Percentiles rank a stretch among this genome's conserved stretches.
Evolutionary conservation across 2,329 filamentous ascomycete genomes (phyloP).

Genomic region (Fusarium albosuccineum): DNA sequence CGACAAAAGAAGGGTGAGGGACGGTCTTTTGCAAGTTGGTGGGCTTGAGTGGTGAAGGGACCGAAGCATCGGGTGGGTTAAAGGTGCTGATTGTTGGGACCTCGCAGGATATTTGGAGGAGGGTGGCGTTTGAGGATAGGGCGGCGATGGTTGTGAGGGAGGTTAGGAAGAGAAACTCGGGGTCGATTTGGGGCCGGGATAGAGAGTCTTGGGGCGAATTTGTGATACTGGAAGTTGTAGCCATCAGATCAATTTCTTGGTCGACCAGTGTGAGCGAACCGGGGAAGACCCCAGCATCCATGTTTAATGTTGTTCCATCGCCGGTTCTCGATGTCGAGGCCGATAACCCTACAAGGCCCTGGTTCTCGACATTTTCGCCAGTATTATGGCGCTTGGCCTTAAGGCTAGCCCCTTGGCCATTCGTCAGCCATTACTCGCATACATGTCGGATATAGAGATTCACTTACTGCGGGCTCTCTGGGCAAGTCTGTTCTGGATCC

Average conservation of each 20-base stretch:
- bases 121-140: neutral
- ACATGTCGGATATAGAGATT: neutral
- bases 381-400: neutral
- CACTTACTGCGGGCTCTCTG: constrained; percentile 32
- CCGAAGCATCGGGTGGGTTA: neutral
- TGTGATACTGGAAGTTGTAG: fast-evolving
- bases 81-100: neutral
- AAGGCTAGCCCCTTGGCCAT: neutral
- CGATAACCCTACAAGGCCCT: neutral
- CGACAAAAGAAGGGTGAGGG: constrained; percentile 21
- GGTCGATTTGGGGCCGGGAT: neutral
- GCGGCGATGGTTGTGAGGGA: constrained; percentile 20
- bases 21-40: constrained; percentile 20
- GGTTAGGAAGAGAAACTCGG: constrained; percentile 12
- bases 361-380: neutral
- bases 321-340: neutral
- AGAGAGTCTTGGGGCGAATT: no score
- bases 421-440: neutral
- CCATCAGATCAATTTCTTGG: neutral
- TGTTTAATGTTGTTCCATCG: neutral
- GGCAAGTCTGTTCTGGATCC: constrained; percentile 36
- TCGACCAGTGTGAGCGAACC: neutral
- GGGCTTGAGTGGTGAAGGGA: constrained; percentile 7
- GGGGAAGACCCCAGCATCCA: neutral
- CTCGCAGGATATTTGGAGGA: constrained; percentile 17